Evolutionary conservation across 1,284 basidiomycete species (phyloP).

Genomic region (Trichosporon asahii): DNA sequence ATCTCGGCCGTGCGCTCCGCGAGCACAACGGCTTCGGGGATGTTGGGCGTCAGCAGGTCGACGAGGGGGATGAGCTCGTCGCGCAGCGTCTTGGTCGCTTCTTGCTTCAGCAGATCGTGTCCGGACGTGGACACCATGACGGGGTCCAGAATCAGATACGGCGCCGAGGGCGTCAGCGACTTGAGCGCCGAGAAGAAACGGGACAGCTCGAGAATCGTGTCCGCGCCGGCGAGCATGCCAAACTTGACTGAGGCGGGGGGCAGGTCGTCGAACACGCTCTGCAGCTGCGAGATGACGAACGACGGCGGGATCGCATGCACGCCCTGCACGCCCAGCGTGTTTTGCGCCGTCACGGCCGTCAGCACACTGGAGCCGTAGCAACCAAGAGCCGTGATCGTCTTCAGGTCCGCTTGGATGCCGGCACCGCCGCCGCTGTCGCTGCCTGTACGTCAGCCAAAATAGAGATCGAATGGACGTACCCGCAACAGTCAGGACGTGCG

Average conservation of each 20-base stretch:
- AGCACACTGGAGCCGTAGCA: slow-evolving; percentile 84
- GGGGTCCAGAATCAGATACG: slow-evolving; percentile 74
- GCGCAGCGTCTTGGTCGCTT: slow-evolving; percentile 50
- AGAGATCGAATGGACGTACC: slow-evolving; percentile 27
- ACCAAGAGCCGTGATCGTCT: slow-evolving; percentile 72
- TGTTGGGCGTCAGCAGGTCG: slow-evolving; percentile 80
- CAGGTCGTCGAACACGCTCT: slow-evolving; percentile 71
- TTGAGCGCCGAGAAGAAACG: slow-evolving; percentile 28
- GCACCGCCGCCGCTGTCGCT: slow-evolving; percentile 80
- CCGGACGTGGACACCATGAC: slow-evolving; percentile 93
- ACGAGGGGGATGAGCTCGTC: slow-evolving; percentile 68
- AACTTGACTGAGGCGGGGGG: slow-evolving; percentile 76
- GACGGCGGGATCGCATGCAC: slow-evolving; percentile 64
- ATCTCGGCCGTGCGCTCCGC: slow-evolving; percentile 48
- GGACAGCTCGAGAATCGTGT: slow-evolving; percentile 52
- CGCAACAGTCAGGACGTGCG: slow-evolving; percentile 46
- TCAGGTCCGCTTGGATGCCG: slow-evolving; percentile 76
- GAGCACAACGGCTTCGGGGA: slow-evolving; percentile 69
- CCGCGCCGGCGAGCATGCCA: slow-evolving; percentile 68
- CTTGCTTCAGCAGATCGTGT: slow-evolving; percentile 67
- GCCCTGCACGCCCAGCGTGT: slow-evolving; percentile 77
- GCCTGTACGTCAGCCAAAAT: slow-evolving; percentile 26
- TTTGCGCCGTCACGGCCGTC: slow-evolving; percentile 88
- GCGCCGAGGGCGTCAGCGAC: slow-evolving; percentile 30
- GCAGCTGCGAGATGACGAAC: slow-evolving; percentile 68